Evolutionary conservation across 345 rosid species (phyloP), one percentile per base, ranked within the genome.

Genomic region (Schrenkiella parvula): DNA sequence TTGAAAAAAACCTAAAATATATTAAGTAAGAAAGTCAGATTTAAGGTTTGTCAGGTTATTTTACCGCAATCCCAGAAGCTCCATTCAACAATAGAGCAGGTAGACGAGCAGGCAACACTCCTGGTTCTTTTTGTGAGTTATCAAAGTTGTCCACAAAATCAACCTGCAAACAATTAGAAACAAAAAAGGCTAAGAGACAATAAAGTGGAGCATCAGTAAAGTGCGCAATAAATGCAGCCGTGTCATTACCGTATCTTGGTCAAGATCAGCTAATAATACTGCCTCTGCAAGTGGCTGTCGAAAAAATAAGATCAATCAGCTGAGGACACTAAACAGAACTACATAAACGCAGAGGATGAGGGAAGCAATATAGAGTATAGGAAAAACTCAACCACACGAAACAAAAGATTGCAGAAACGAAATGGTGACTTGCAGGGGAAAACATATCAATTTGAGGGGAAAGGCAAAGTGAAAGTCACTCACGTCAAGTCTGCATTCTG

Each of bases 51-150:
- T 68, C 12, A 57, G 56, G 56, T 32, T 43, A 55, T 68, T 73
- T 77, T 80, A 93, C 98, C 77, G 96, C 98, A 82, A 93, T 93
- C 66, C 98, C 98, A 64, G 98, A 88, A 76, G 97, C 87, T 56
- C 98, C 98, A 84, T 93, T 93, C 79, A 93, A 75, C 76, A 93
- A 75, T 37, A 93, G 56, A 35, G 87, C 85, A 77, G 98, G 98
- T 60, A 93, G 91, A 64, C 97, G 92, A 66, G 98, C 90, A 60
- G 98, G 98, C 60, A 93, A 74, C 73, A 93, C 85, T 50, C 95
- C 80, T 51, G 98, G 98, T 77, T 93, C 97, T 74, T 80, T 89
- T 71, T 93, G 93, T 22, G 98, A 93, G 71, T 79, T 88, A 71
- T 93, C 98, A 70, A 93, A 93, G 79, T 93, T 93, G 7, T 91